Percentiles rank a stretch among this genome's conserved stretches.
phyloP scores from a whole-genome alignment of 2,329 filamentous ascomycete genomes.

The Aspergillus brasiliensis region DNA sequence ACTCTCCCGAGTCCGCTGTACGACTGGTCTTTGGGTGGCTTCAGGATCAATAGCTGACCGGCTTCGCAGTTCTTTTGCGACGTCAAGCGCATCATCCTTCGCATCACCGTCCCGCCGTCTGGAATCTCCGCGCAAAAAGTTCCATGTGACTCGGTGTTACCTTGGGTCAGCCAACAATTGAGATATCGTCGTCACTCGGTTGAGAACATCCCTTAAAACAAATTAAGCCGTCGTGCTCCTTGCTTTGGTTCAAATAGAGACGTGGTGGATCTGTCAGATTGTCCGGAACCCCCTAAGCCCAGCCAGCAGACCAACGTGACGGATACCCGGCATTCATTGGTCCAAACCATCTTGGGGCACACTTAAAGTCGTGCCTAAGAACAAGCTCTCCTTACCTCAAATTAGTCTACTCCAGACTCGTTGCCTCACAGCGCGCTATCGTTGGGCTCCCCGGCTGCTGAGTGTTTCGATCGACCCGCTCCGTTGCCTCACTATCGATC shows the following conservation, averaged over 20 bases:
- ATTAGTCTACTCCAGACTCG: neutral
- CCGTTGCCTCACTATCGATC: slow-evolving; percentile 25
- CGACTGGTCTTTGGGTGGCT: neutral
- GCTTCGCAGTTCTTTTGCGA: neutral
- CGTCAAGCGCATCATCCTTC: neutral
- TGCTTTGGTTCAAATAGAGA: slow-evolving; percentile 11
- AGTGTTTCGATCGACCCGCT: slow-evolving; percentile 19
- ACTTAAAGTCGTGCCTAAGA: slow-evolving; percentile 14
- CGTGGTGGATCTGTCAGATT: slow-evolving; percentile 21
- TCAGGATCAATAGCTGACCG: neutral
- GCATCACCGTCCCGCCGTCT: neutral
- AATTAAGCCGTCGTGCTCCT: slow-evolving; percentile 7
- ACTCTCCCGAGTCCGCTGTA: neutral
- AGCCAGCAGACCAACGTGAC: slow-evolving; percentile 24
- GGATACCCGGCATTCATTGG: slow-evolving; percentile 21
- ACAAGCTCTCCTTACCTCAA: slow-evolving; percentile 15
- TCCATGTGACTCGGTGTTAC: slow-evolving; percentile 2
- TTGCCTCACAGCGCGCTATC: slow-evolving; percentile 8
- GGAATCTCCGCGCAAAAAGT: slow-evolving; percentile 1
- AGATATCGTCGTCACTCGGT: slow-evolving; percentile 8
- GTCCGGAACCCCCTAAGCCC: slow-evolving; percentile 15
- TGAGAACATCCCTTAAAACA: slow-evolving; percentile 9
- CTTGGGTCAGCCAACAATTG: slow-evolving; percentile 5
- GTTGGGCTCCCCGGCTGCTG: slow-evolving; percentile 10
- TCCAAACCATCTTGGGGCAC: slow-evolving; percentile 6